These are phyloP conservation scores for Candida pseudoviswanathii DNA, from an alignment of 1,139 yeast species.

Conservation along the genomic window DNA sequence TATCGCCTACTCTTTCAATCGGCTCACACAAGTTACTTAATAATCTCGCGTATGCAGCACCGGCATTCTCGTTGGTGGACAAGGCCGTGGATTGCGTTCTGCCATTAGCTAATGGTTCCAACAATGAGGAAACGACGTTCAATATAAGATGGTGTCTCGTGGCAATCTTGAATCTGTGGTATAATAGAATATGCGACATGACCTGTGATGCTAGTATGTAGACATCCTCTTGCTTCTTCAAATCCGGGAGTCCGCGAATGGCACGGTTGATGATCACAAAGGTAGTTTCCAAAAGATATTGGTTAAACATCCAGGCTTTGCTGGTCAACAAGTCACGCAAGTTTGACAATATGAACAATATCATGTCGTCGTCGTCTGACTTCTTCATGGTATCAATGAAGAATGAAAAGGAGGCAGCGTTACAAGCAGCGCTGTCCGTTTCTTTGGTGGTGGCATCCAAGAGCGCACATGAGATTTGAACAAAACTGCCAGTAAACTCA, in stretches of 20 bases:
- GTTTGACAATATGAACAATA: constrained; percentile 16
- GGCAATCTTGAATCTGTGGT: constrained; percentile 69
- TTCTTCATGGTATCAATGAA: constrained; percentile 5
- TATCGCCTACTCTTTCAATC: constrained; percentile 18
- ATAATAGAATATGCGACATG: constrained; percentile 57
- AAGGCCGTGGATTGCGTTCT: constrained; percentile 10
- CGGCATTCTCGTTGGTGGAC: constrained; percentile 23
- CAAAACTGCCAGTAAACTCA: constrained; percentile 11
- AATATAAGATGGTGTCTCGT: constrained; percentile 73
- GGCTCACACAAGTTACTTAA: constrained; percentile 78
- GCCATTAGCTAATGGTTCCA: constrained; percentile 44
- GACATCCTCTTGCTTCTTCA: constrained; percentile 17
- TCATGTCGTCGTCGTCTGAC: constrained; percentile 2
- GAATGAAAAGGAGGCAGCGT: constrained; percentile 4
- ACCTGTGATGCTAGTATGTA: constrained; percentile 45
- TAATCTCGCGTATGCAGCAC: constrained; percentile 57
- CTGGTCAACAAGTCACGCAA: constrained; percentile 48
- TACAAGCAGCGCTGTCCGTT: neutral
- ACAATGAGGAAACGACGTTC: constrained; percentile 46
- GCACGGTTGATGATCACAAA: constrained; percentile 8
- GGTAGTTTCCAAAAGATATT: constrained; percentile 58
- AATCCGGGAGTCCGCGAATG: neutral
- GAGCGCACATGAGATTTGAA: constrained; percentile 11
- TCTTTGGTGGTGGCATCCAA: constrained; percentile 13
- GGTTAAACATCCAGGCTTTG: constrained; percentile 64